These are phyloP conservation scores for Pyrus pyrifolia DNA, from an alignment of 306 rosid species.

Conservation along the genomic window DNA sequence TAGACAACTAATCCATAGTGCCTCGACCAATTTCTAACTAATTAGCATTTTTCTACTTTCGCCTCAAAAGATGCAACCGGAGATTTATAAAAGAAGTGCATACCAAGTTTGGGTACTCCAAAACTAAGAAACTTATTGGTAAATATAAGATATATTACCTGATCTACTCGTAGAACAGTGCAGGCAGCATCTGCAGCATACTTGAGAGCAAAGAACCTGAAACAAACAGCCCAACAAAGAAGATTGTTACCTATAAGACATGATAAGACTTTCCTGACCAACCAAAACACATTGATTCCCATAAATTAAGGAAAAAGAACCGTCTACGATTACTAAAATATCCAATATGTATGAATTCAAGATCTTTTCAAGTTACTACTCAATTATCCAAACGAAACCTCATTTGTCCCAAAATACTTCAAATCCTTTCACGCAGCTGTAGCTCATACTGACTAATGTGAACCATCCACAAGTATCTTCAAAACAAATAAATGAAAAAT, in stretches of 20 bases:
- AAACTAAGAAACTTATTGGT: not conserved
- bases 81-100: not conserved
- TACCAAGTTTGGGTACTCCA: not conserved
- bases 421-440: not conserved
- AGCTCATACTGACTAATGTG: not conserved
- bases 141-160: conserved; percentile 34
- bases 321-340: not conserved
- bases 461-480: not conserved
- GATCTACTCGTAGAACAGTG: conserved; percentile 86
- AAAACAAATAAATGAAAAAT: not conserved
- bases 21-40: not conserved
- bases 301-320: not conserved
- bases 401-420: not conserved
- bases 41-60: not conserved
- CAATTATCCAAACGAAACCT: not conserved
- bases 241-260: conserved; percentile 4
- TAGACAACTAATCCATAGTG: not conserved
- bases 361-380: not conserved
- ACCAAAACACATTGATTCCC: not conserved
- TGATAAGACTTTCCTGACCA: not conserved
- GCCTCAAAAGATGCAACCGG: not conserved
- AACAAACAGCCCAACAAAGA: not conserved
- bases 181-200: conserved; percentile 91
- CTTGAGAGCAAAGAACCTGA: conserved; percentile 73
- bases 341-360: not conserved